These are phyloP conservation scores for Blastobotrys robertii DNA, from an alignment of 805 yeast species.

Conservation along the genomic window DNA sequence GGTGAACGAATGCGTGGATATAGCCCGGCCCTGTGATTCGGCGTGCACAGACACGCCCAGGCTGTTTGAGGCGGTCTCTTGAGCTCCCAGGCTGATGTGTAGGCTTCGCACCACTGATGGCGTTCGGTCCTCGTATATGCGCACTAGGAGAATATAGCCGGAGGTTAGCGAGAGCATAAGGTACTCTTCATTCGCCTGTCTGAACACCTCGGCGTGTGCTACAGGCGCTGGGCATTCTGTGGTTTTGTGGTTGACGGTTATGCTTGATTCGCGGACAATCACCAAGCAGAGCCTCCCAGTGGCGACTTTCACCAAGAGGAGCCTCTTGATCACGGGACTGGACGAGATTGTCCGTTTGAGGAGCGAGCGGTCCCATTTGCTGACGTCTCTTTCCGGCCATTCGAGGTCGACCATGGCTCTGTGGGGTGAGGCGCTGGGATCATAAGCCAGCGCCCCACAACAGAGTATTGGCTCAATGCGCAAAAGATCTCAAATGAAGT, in stretches of 20 bases:
- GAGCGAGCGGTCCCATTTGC: conserved; percentile 3
- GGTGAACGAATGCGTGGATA: background rate
- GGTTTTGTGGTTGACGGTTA: background rate
- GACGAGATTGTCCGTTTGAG: conserved; percentile 6
- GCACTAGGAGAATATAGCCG: conserved; percentile 7
- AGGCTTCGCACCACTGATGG: conserved; percentile 8
- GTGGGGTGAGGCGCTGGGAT: no score
- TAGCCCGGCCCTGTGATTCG: conserved; percentile 1
- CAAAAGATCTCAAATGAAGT: no score
- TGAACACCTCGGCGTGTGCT: background rate
- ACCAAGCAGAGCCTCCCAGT: conserved; percentile 4
- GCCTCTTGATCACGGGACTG: conserved; percentile 7
- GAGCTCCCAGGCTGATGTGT: background rate
- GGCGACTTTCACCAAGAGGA: conserved; percentile 3
- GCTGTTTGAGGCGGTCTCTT: background rate
- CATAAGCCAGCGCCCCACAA: no score
- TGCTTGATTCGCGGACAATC: conserved; percentile 1
- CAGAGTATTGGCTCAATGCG: no score
- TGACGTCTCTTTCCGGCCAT: conserved; percentile 11
- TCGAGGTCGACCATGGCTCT: conserved; percentile 11
- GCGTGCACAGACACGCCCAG: background rate
- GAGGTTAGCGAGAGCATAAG: conserved; percentile 4
- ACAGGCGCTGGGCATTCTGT: background rate
- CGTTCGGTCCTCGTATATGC: conserved; percentile 9
- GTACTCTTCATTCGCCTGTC: conserved; percentile 6